phyloP scores from a whole-genome alignment of 768 basidiomycete species.

The Auricularia cornea region DNA sequence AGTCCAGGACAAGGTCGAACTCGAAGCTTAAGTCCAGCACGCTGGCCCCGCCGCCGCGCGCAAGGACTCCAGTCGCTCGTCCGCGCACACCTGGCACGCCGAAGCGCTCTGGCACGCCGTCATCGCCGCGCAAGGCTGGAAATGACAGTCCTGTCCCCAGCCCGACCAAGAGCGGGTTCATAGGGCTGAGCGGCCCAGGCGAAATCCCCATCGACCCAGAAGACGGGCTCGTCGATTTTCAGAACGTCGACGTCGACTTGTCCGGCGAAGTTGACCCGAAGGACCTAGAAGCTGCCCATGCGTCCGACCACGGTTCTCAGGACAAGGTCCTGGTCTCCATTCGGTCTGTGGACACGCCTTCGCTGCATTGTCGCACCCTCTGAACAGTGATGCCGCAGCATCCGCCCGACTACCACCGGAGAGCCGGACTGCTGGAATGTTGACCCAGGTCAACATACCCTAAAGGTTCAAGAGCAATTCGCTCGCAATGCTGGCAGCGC shows the following conservation, averaged over 20 bases:
- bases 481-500: constrained; percentile 35
- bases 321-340: constrained; percentile 86
- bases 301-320: constrained; percentile 52
- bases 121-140: background rate
- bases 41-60: background rate
- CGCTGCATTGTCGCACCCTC: background rate
- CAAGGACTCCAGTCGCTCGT: background rate
- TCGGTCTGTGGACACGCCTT: constrained; percentile 35
- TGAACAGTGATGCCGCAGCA: constrained; percentile 28
- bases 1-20: background rate
- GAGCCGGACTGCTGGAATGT: constrained; percentile 22
- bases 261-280: constrained; percentile 54
- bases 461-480: constrained; percentile 54
- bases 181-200: background rate
- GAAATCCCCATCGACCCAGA: constrained; percentile 46
- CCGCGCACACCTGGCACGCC: background rate
- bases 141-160: background rate
- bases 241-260: constrained; percentile 45
- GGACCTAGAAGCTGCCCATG: constrained; percentile 30
- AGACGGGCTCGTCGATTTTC: constrained; percentile 66
- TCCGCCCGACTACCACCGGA: constrained; percentile 47
- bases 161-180: background rate
- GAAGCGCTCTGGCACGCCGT: background rate
- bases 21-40: background rate
- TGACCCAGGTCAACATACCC: constrained; percentile 31